Evolutionary conservation across 164 flowering plant genomes (phyloP), one percentile per base, ranked within the genome.

Genomic region (Hamamelis virginiana): DNA sequence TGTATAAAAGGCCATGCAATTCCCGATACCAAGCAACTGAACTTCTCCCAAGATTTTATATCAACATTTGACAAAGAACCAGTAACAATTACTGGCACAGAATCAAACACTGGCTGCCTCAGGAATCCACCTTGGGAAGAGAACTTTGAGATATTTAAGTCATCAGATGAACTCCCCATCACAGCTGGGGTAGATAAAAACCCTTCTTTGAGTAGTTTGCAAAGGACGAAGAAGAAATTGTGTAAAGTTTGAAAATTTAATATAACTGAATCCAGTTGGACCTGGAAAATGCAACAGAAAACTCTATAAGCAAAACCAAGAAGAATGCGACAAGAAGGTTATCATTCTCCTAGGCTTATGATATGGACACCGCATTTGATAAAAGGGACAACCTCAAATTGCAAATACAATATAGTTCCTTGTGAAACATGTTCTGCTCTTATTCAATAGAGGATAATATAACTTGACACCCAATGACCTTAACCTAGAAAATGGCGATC

Each of bases 61-160:
- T 77, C 86, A 62, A 81, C 76, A 66, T 64, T 72, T 66, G 77
- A 70, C 0, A 65, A 28, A 60, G 21, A 19, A 33, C 43, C 69
- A 67, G 55, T 47, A 45, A 11, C 59, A 68, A 59, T 69, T 15
- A 33, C 67, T 22, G 71, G 66, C n/a, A 68, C 60, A 55, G 81
- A 66, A 67, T 75, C 82, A 72, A 86, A 75, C 15, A 51, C 68
- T 16, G 95, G 89, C 70, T 88, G 92, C 77, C 73, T 80, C 69
- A 94, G 72, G 83, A 94, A 94, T 44, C 97, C 97, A 62, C 98
- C 98, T 75, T 85, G 87, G 27, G 83, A 80, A 65, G 84, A 84
- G 71, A 82, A 75, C 38, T 74, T 83, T 10, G 72, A 61, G 41
- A 58, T 16, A 48, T 61, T 80, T 59, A 71, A 48, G 23, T 66